Evolutionary conservation across 1,284 basidiomycete genomes (phyloP).

Genomic region (Pholiota adiposa): DNA sequence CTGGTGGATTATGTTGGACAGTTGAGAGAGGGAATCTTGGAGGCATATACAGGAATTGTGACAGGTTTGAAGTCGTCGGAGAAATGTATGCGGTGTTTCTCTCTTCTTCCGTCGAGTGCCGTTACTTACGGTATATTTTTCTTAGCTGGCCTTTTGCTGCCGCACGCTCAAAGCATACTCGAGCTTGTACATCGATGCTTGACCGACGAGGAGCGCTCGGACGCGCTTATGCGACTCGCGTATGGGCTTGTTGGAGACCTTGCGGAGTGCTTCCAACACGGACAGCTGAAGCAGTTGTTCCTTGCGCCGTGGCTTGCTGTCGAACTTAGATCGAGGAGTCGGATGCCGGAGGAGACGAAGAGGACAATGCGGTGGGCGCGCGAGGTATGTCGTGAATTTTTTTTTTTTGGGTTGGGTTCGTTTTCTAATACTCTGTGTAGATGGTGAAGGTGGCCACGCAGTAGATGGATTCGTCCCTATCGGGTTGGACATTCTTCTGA

Average conservation of each 20-base stretch:
- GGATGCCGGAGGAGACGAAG: slow-evolving; percentile 73
- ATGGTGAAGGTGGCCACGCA: slow-evolving; percentile 74
- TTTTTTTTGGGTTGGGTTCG: background rate
- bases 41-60: slow-evolving; percentile 96
- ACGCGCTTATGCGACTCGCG: slow-evolving; percentile 75
- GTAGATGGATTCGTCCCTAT: slow-evolving; percentile 42
- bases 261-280: slow-evolving; percentile 83
- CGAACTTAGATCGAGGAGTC: slow-evolving; percentile 74
- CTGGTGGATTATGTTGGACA: slow-evolving; percentile 91
- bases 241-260: slow-evolving; percentile 93
- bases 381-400: slow-evolving; percentile 57
- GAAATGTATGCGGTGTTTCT: slow-evolving; percentile 55
- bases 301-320: slow-evolving; percentile 82
- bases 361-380: slow-evolving; percentile 84
- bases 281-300: slow-evolving; percentile 81
- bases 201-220: slow-evolving; percentile 84
- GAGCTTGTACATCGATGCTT: slow-evolving; percentile 84
- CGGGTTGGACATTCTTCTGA: slow-evolving; percentile 9
- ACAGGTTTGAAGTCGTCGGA: slow-evolving; percentile 87
- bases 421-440: no score
- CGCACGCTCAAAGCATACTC: slow-evolving; percentile 80
- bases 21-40: slow-evolving; percentile 93
- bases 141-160: slow-evolving; percentile 68
- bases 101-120: slow-evolving; percentile 1
- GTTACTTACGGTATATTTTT: slow-evolving; percentile 14